These are phyloP conservation scores for Macrophomina tecta DNA, from an alignment of 2,329 filamentous ascomycete genomes.

Conservation along the genomic window DNA sequence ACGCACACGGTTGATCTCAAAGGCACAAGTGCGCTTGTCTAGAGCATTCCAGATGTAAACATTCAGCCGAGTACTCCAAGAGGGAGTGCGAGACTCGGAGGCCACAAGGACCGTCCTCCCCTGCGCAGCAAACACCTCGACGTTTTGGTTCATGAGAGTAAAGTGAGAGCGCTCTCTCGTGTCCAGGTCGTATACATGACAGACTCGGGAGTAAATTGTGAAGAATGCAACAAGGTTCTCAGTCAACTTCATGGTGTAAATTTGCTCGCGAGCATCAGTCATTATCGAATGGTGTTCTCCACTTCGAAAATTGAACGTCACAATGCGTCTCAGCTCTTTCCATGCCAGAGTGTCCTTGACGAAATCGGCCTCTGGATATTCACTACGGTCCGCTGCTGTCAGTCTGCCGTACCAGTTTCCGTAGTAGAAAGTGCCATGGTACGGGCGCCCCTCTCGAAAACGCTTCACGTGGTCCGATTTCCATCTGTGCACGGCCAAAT, in stretches of 20 bases:
- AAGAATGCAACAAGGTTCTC: constrained; percentile 37
- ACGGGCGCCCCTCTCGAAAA: constrained; percentile 34
- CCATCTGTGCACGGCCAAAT: constrained; percentile 26
- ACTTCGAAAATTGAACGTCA: constrained; percentile 36
- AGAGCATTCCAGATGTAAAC: constrained; percentile 17
- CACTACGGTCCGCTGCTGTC: constrained; percentile 8
- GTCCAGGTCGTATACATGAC: constrained; percentile 36
- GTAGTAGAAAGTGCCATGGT: constrained; percentile 21
- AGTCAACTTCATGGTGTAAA: constrained; percentile 33
- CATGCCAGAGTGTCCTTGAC: constrained; percentile 34
- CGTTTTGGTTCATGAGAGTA: constrained; percentile 30
- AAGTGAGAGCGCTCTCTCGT: constrained; percentile 34
- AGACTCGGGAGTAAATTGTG: constrained; percentile 22
- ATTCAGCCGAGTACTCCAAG: constrained; percentile 18
- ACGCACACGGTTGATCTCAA: constrained; percentile 23
- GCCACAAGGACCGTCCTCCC: constrained; percentile 15
- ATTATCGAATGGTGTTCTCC: constrained; percentile 27
- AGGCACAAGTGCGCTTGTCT: constrained; percentile 10
- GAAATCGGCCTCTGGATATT: constrained; percentile 25
- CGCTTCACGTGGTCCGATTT: constrained; percentile 37
- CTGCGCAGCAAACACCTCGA: constrained; percentile 12
- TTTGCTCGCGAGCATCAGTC: constrained; percentile 35
- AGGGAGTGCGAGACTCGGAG: constrained; percentile 8
- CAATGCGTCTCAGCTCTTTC: constrained; percentile 30
- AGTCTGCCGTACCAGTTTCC: constrained; percentile 17